A percentile compares a stretch with the other conserved stretches of the same genome.
phyloP scores from a whole-genome alignment of 2,329 filamentous ascomycete species.

The Polytolypa hystricis region DNA sequence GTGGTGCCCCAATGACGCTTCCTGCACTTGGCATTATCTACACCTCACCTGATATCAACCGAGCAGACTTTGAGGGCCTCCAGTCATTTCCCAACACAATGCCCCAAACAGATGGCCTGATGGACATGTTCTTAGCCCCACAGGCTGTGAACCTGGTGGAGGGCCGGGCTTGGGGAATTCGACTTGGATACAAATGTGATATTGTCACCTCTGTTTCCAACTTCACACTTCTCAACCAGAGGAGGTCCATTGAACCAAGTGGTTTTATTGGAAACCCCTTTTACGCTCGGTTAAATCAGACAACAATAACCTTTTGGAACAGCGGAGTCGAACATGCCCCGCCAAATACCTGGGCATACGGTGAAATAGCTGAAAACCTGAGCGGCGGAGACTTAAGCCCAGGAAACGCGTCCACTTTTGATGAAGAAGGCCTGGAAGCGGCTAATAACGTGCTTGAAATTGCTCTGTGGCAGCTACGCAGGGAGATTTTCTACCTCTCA shows the following conservation, averaged over 20 bases:
- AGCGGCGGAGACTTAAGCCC: no score
- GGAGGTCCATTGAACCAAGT: not conserved
- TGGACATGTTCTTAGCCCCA: slow-evolving; percentile 7
- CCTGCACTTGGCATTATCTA: slow-evolving; percentile 9
- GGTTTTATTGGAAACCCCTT: slow-evolving; percentile 1
- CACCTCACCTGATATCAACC: slow-evolving; percentile 8
- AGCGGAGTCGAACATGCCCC: not conserved
- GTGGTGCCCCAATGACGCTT: slow-evolving; percentile 1
- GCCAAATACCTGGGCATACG: slow-evolving; percentile 2
- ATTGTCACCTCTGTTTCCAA: slow-evolving; percentile 3
- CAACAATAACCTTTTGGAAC: slow-evolving; percentile 5
- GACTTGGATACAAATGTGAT: slow-evolving; percentile 4
- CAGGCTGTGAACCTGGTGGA: slow-evolving; percentile 4
- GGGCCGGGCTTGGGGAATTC: slow-evolving; percentile 4
- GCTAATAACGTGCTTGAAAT: not conserved
- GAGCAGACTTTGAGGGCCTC: not conserved
- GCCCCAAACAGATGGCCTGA: not conserved
- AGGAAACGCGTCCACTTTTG: slow-evolving; percentile 3
- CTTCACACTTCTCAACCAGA: slow-evolving; percentile 6
- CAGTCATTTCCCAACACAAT: slow-evolving; percentile 5
- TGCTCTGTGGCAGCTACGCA: slow-evolving; percentile 6
- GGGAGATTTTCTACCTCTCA: not conserved
- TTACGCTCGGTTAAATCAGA: slow-evolving; percentile 1
- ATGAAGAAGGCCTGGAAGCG: slow-evolving; percentile 1
- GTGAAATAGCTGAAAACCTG: slow-evolving; percentile 1